Conservation (phyloP, 1,284 basidiomycete species). For the Cystobasidiaceae sp. region DNA sequence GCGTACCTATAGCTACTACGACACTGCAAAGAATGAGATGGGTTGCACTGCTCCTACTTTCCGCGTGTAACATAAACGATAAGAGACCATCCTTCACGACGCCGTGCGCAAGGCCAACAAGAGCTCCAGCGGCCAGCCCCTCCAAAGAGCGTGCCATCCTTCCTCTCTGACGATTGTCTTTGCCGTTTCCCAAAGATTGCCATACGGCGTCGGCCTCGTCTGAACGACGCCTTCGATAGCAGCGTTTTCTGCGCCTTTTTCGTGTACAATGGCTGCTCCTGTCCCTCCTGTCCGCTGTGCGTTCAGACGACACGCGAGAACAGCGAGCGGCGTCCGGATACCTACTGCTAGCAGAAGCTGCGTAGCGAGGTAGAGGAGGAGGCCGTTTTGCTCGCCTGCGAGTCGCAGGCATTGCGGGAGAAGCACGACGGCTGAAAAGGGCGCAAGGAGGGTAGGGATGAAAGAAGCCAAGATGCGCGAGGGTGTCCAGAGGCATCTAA, state of each 20-base stretch:
- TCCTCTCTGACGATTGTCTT: slow-evolving; percentile 20
- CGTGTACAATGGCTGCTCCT: slow-evolving; percentile 22
- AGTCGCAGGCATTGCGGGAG: slow-evolving; percentile 10
- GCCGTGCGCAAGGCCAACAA: slow-evolving; percentile 9
- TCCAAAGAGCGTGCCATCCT: slow-evolving; percentile 28
- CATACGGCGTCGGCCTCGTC: slow-evolving; percentile 16
- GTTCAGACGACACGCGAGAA: slow-evolving; percentile 21
- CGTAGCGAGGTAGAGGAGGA: slow-evolving; percentile 12
- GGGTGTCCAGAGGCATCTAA: slow-evolving; percentile 19
- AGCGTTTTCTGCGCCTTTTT: slow-evolving; percentile 17
- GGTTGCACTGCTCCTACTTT: not conserved
- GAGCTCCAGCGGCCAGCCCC: slow-evolving; percentile 26
- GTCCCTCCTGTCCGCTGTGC: slow-evolving; percentile 23
- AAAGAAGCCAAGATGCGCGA: slow-evolving; percentile 27
- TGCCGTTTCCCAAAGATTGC: slow-evolving; percentile 23
- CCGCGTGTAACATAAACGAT: not conserved
- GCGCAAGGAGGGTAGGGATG: slow-evolving; percentile 18
- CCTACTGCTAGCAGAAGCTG: slow-evolving; percentile 24
- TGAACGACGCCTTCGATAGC: slow-evolving; percentile 22
- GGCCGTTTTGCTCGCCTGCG: slow-evolving; percentile 9
- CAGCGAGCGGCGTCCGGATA: slow-evolving; percentile 19
- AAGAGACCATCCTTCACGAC: not conserved
- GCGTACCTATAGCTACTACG: no score
- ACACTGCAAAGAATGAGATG: no score
- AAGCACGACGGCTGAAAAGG: slow-evolving; percentile 13